Evolutionary conservation across 108 stramenopile species (phyloP).

Genomic region (Skeletonema grethae): DNA sequence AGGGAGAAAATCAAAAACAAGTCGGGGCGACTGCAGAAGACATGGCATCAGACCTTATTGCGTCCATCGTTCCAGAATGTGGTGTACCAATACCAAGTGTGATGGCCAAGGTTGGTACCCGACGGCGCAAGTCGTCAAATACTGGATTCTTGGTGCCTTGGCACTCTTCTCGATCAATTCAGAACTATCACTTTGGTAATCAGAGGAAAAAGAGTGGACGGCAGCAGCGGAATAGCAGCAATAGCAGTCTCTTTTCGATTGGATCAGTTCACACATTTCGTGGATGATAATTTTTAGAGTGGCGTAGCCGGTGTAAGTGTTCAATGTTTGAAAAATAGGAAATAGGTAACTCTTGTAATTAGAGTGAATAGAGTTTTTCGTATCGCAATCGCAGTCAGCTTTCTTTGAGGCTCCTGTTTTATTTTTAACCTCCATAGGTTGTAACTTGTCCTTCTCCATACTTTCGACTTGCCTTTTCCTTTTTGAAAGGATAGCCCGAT

Average conservation of each 20-base stretch:
- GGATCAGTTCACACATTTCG: neutral
- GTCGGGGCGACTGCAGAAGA: slow-evolving; percentile 9
- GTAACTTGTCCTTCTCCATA: no score
- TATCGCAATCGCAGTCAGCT: neutral
- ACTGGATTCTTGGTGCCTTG: slow-evolving; percentile 39
- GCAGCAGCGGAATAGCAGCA: neutral
- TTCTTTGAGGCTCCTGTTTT: neutral
- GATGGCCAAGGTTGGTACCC: slow-evolving; percentile 30
- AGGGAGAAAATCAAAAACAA: slow-evolving; percentile 7
- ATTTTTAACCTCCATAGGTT: no score
- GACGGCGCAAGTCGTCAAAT: slow-evolving; percentile 12
- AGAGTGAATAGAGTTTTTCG: neutral
- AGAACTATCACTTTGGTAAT: slow-evolving; percentile 31
- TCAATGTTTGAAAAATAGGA: no score
- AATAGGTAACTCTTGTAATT: no score
- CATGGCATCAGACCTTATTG: slow-evolving; percentile 24
- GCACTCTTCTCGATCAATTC: slow-evolving; percentile 44
- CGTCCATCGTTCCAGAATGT: slow-evolving; percentile 35
- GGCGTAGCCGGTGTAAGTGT: no score
- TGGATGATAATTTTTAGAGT: neutral
- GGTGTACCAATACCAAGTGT: slow-evolving; percentile 41
- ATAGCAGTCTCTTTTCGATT: neutral
- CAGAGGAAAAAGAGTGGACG: neutral
- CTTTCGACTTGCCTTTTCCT: no score
- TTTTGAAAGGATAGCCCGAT: no score